phyloP scores from a whole-genome alignment of 371 early-diverging fungal genomes.

The Mortierella sp. region DNA sequence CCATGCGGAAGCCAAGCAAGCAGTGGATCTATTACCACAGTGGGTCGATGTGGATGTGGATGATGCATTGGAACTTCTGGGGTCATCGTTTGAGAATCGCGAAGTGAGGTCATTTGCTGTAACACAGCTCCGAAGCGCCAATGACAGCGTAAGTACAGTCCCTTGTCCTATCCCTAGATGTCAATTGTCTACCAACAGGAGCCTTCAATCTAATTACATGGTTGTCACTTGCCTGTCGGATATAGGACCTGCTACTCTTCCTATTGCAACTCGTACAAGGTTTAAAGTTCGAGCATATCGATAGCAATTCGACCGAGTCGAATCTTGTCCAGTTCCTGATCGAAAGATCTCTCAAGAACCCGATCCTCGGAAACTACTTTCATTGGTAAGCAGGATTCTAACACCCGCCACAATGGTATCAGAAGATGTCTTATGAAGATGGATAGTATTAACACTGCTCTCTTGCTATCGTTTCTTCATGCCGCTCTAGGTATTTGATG shows the following conservation, averaged over 20 bases:
- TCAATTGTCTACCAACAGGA: too few relatives aligned
- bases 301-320: constrained; percentile 64
- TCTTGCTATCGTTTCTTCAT: neutral
- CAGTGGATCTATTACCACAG: constrained; percentile 82
- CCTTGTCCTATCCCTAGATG: constrained; percentile 3
- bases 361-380: constrained; percentile 87
- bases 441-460: neutral
- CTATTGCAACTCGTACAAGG: constrained; percentile 97
- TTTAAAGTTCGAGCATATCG: constrained; percentile 88
- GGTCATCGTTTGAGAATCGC: constrained; percentile 85
- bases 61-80: constrained; percentile 94
- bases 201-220: neutral
- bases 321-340: constrained; percentile 90
- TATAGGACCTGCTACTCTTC: constrained; percentile 87
- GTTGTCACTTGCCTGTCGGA: neutral
- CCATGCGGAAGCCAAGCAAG: constrained; percentile 88
- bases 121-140: constrained; percentile 85
- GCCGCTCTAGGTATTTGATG: constrained; percentile 82
- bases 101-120: constrained; percentile 92
- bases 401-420: neutral
- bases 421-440: neutral
- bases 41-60: constrained; percentile 96
- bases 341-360: constrained; percentile 82
- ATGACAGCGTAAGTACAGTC: constrained; percentile 80
- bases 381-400: constrained; percentile 75